A percentile compares a stretch with the other conserved stretches of the same genome.
Conservation (phyloP, 1,284 basidiomycete genomes). For the Sanguinoderma infundibulare region DNA sequence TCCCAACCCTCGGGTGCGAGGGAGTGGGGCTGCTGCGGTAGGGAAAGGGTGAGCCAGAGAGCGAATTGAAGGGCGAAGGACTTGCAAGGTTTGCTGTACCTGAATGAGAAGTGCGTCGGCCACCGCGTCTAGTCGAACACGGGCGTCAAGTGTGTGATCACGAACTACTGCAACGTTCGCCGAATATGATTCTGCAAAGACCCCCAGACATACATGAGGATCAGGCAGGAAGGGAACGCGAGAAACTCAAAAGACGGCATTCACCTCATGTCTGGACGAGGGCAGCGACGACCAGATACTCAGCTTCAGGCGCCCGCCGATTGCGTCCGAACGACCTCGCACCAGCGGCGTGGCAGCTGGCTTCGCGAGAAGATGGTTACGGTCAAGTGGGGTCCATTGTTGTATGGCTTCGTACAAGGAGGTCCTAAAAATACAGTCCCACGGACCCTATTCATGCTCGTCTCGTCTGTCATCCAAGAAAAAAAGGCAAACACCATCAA, state of each 20-base stretch:
- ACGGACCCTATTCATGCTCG: no score
- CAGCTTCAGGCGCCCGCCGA: no score
- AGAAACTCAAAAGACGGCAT: not conserved
- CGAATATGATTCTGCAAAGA: not conserved
- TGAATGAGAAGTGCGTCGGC: no score
- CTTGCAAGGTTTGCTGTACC: not conserved
- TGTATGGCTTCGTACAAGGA: no score
- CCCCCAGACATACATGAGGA: not conserved
- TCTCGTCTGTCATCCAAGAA: not conserved
- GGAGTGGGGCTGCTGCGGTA: not conserved
- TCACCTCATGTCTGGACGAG: not conserved
- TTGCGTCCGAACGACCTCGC: no score
- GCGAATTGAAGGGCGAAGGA: not conserved
- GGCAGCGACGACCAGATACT: no score
- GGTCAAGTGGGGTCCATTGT: no score
- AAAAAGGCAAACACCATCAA: not conserved
- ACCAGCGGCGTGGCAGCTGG: no score
- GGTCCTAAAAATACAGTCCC: not conserved
- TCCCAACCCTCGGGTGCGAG: not conserved
- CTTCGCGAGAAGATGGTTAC: no score
- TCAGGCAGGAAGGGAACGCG: not conserved
- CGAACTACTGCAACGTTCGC: not conserved
- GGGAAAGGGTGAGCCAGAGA: not conserved
- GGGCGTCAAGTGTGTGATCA: not conserved
- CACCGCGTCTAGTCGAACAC: not conserved